phyloP scores from a whole-genome alignment of 2,329 filamentous ascomycete species.

The Aspergillus eucalypticola region DNA sequence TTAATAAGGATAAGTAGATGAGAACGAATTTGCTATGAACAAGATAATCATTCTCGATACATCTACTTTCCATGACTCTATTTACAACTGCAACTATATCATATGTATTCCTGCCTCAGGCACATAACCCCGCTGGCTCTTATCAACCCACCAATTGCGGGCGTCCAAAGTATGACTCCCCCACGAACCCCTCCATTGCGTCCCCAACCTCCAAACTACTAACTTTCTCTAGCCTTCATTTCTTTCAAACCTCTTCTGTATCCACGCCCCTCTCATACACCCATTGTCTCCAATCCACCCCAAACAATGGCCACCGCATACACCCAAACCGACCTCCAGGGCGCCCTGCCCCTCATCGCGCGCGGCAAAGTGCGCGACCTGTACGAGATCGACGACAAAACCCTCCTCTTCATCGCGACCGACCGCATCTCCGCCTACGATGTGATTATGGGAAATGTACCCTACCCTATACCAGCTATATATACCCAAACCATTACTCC shows the following conservation, averaged over 20 bases:
- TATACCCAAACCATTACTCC: neutral
- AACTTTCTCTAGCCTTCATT: neutral
- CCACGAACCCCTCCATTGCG: neutral
- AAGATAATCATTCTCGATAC: neutral
- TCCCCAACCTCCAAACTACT: neutral
- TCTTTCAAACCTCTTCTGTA: neutral
- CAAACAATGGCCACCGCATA: constrained; percentile 40
- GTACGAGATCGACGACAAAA: constrained; percentile 68
- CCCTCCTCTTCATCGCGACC: constrained; percentile 78
- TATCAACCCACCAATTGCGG: neutral
- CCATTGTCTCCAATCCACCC: neutral
- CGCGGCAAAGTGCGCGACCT: constrained; percentile 79
- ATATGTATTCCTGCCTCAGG: neutral
- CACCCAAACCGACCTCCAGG: constrained; percentile 46
- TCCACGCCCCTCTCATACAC: neutral
- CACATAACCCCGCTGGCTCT: neutral
- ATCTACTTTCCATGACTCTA: neutral
- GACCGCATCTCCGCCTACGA: constrained; percentile 96
- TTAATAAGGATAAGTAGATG: no score
- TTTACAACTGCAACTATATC: no score
- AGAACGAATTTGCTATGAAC: neutral
- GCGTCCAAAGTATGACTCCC: neutral
- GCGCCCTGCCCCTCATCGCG: constrained; percentile 53
- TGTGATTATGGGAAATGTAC: constrained; percentile 78
- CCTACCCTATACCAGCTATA: constrained; percentile 37